Base-by-base conservation (phyloP, 768 basidiomycete genomes). In the Suillus americanus region DNA sequence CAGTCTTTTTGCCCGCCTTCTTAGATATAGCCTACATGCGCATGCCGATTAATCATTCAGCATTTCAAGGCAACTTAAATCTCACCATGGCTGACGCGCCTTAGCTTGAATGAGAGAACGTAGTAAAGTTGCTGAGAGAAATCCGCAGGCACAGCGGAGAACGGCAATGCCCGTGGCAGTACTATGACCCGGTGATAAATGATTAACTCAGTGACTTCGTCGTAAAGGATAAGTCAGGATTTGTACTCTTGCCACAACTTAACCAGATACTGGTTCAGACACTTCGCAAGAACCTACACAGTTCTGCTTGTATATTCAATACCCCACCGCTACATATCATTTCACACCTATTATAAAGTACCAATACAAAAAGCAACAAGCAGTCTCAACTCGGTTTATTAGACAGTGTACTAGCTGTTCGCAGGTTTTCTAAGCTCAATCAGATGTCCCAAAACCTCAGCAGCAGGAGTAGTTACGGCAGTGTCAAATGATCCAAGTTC, bases 1-100 rank as follows among this genome's bases (percentile, higher is more conserved):
- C 79, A 38, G 80, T 88, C 81, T 94, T 94, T 85, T 93, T 94
- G 46, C 89, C 92, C 55, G 93, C 92, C 79, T 94, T 95, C 83
- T 93, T 95, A 55, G 93, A 94, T 71, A 88, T 86, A 56, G 91
- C 93, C 92, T 94, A 71, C 62, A 25, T 4, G 57, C 20, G 10
- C 20, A 30, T 59, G n/a, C 53, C n/a, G 9, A 59, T 62, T 18
- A 62, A 41, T 41, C 38, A 40, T 14, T 61, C 30, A 41, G 4
- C 20, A 9, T 60, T 55, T 13, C 62, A 59, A 40, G 13, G 37
- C 10, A 43, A 30, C 40, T 60, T 57, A 14, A 7, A 35, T 35
- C 61, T 62, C n/a, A 50, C 61, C 48, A 62, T 62, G 54, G 54
- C 61, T 9, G 7, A 35, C 33, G 13, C 37, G 18, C 53, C 30